Percentiles rank a stretch among this genome's conserved stretches.
Evolutionary conservation across 768 basidiomycete genomes (phyloP).

Genomic region (Leccinum disarticulatum): DNA sequence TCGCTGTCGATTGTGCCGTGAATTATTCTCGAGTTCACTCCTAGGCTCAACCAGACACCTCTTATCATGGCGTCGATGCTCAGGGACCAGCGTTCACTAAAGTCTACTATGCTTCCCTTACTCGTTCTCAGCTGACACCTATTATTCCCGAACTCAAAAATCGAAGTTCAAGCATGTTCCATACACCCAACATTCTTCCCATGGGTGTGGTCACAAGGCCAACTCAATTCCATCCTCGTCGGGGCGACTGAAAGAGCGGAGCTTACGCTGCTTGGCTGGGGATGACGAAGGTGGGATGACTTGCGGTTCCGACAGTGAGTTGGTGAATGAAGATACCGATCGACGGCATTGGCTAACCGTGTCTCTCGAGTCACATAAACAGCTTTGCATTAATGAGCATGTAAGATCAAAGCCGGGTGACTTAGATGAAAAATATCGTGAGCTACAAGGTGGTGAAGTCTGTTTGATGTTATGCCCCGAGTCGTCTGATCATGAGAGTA

Average conservation of each 20-base stretch:
- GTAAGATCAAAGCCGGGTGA: slow-evolving; percentile 63
- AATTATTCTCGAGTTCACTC: neutral
- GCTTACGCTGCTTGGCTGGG: slow-evolving; percentile 9
- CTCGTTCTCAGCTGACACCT: slow-evolving; percentile 94
- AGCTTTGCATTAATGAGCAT: slow-evolving; percentile 89
- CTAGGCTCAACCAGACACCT: slow-evolving; percentile 18
- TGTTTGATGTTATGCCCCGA: neutral
- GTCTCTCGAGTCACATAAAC: slow-evolving; percentile 86
- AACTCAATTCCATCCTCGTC: neutral
- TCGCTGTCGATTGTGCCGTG: neutral
- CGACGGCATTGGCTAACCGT: slow-evolving; percentile 54
- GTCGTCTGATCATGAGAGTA: slow-evolving; percentile 22
- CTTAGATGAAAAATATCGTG: slow-evolving; percentile 86
- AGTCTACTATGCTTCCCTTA: slow-evolving; percentile 93
- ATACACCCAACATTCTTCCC: slow-evolving; percentile 16
- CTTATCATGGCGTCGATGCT: slow-evolving; percentile 8
- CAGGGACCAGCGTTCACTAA: slow-evolving; percentile 68
- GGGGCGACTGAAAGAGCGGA: slow-evolving; percentile 21
- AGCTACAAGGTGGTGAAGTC: slow-evolving; percentile 62
- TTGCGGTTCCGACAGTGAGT: neutral
- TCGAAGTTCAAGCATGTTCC: slow-evolving; percentile 51
- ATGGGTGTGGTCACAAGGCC: neutral
- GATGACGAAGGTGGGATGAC: slow-evolving; percentile 16
- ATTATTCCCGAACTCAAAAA: slow-evolving; percentile 81
- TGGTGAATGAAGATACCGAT: slow-evolving; percentile 15